A percentile compares a stretch with the other conserved stretches of the same genome.
Conservation (phyloP, 2,329 filamentous ascomycete genomes). For the Akanthomyces muscarius region DNA sequence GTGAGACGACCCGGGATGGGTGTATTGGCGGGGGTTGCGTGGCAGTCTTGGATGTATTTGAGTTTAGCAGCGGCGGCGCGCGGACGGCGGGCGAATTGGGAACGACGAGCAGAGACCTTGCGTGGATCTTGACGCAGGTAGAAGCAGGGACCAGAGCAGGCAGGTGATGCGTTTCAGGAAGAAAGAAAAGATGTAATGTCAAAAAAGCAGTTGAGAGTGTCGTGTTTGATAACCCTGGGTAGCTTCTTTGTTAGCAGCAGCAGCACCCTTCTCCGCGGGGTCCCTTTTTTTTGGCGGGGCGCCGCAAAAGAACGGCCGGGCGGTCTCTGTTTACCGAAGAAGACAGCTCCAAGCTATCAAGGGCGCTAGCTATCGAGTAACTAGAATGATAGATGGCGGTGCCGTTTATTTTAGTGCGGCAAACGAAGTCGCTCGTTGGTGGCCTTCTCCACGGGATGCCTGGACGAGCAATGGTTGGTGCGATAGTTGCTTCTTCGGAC, state of each 20-base stretch:
- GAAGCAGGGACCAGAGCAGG: too few species aligned
- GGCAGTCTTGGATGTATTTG: too few species aligned
- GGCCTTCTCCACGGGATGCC: background rate
- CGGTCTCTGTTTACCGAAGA: background rate
- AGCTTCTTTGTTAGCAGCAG: too few species aligned
- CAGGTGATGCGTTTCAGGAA: too few species aligned
- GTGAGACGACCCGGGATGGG: background rate
- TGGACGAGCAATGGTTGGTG: background rate
- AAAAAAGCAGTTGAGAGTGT: background rate
- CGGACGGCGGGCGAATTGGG: too few species aligned
- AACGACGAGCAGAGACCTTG: too few species aligned
- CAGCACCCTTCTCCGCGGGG: background rate
- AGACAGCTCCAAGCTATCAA: background rate
- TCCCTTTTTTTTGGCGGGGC: constrained; percentile 5
- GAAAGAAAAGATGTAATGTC: background rate
- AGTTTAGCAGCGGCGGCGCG: too few species aligned
- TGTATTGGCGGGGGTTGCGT: too few species aligned
- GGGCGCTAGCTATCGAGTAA: background rate
- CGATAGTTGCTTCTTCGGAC: background rate
- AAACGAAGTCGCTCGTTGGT: background rate
- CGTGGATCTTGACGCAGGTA: too few species aligned
- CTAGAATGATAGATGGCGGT: background rate
- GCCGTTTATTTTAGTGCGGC: background rate
- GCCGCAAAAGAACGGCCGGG: background rate
- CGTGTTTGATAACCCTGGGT: background rate